A percentile compares a stretch with the other conserved stretches of the same genome.
Evolutionary conservation across 2,329 filamentous ascomycete species (phyloP).

Genomic region (Verticillium klebahnii): DNA sequence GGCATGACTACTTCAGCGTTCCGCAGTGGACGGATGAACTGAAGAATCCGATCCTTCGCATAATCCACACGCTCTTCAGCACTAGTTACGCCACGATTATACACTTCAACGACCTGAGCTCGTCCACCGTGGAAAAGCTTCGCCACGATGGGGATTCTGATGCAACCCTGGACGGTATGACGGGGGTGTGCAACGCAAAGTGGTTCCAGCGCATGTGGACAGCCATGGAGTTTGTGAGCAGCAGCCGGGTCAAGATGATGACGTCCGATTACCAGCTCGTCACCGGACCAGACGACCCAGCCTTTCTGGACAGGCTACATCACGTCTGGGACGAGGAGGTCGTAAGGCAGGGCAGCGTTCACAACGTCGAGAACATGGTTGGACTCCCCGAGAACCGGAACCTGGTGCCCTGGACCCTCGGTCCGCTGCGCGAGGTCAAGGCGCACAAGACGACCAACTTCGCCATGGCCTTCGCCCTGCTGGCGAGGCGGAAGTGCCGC

Average conservation of each 20-base stretch:
- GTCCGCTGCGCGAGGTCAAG: neutral
- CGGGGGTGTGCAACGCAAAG: constrained; percentile 1
- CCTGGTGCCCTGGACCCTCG: neutral
- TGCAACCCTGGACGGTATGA: neutral
- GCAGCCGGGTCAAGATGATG: neutral
- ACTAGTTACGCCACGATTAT: neutral
- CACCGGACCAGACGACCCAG: neutral
- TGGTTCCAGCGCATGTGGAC: constrained; percentile 2
- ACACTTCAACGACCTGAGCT: neutral
- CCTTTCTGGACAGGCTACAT: neutral
- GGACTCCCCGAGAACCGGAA: neutral
- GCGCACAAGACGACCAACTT: neutral
- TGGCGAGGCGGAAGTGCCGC: neutral
- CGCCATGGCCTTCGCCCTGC: constrained; percentile 1
- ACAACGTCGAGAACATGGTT: neutral
- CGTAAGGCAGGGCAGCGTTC: neutral
- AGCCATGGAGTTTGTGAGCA: constrained; percentile 2
- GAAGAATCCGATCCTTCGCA: neutral
- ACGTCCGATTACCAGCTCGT: neutral
- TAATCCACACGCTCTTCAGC: neutral
- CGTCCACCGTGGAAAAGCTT: neutral
- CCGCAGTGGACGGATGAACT: neutral
- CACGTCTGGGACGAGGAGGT: neutral
- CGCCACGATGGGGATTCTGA: neutral
- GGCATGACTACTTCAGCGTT: constrained; percentile 5